Percentiles rank a stretch among this genome's conserved stretches.
These are phyloP conservation scores for Astraeus odoratus DNA, from an alignment of 768 basidiomycete genomes.

Conservation along the genomic window DNA sequence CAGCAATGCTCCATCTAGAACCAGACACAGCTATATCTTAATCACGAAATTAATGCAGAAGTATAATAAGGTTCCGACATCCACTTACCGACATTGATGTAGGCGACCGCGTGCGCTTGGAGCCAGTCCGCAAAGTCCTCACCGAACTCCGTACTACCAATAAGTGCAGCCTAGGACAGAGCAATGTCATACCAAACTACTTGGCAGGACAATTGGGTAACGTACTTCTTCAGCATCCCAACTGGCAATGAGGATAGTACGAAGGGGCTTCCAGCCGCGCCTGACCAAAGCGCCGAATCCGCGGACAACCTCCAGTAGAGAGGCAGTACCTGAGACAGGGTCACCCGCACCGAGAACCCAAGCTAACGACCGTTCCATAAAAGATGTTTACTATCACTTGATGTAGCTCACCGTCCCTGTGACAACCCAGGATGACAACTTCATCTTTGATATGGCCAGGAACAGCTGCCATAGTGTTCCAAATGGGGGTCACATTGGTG, in stretches of 20 bases:
- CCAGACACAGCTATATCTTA: conserved; percentile 51
- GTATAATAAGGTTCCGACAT: neutral
- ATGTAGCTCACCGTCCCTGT: conserved; percentile 66
- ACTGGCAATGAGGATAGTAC: conserved; percentile 69
- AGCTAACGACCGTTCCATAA: conserved; percentile 10
- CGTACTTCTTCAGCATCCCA: conserved; percentile 75
- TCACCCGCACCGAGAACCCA: conserved; percentile 48
- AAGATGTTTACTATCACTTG: no score
- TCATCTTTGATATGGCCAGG: conserved; percentile 82
- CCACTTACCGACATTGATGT: conserved; percentile 67
- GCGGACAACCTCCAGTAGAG: conserved; percentile 48
- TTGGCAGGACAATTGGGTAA: neutral
- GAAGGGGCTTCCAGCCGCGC: conserved; percentile 60
- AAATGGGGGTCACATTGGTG: conserved; percentile 77
- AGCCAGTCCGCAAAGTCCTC: conserved; percentile 89
- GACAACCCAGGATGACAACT: conserved; percentile 80
- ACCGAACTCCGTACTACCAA: conserved; percentile 89
- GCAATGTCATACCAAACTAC: conserved; percentile 1
- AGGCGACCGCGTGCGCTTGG: conserved; percentile 71
- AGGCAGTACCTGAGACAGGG: conserved; percentile 51
- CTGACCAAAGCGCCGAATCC: conserved; percentile 45
- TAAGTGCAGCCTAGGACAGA: conserved; percentile 47
- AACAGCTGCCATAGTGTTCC: conserved; percentile 82
- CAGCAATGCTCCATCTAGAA: conserved; percentile 41
- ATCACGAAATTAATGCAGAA: conserved; percentile 1